These are phyloP conservation scores for Annulohypoxylon bovei DNA, from an alignment of 495 filamentous ascomycete genomes.

Conservation along the genomic window DNA sequence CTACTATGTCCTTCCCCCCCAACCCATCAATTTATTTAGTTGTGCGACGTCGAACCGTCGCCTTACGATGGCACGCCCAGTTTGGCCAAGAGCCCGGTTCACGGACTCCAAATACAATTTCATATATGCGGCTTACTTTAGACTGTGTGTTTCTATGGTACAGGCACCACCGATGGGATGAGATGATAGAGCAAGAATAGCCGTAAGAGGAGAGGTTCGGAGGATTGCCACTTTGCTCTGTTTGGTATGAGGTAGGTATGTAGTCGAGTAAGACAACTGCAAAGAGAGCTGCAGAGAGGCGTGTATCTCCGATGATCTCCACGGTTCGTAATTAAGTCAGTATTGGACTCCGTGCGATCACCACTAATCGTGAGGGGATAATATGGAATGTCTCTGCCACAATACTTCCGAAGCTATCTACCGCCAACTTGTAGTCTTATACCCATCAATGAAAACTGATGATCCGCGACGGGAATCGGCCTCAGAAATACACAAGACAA, in stretches of 20 bases:
- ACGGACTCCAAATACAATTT: conserved; percentile 10
- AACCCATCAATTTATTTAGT: background rate
- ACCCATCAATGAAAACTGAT: background rate
- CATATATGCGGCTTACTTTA: conserved; percentile 9
- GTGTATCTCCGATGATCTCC: conserved; percentile 9
- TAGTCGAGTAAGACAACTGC: conserved; percentile 8
- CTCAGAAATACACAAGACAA: background rate
- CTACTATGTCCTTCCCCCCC: background rate
- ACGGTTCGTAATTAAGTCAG: background rate
- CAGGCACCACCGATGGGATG: background rate
- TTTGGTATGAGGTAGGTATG: background rate
- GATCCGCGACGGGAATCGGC: background rate
- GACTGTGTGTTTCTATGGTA: background rate
- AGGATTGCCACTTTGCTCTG: background rate
- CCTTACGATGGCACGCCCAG: conserved; percentile 21
- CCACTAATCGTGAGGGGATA: conserved; percentile 1
- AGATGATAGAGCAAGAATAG: background rate
- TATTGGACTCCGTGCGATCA: background rate
- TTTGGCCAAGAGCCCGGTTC: conserved; percentile 35
- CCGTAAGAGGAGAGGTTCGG: background rate
- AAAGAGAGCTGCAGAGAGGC: background rate
- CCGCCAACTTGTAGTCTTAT: too few species aligned
- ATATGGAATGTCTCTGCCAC: background rate
- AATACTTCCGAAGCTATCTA: background rate
- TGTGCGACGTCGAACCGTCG: conserved; percentile 18